phyloP scores from a whole-genome alignment of 75 land plant genomes.

The Isoetes taiwanensis region DNA sequence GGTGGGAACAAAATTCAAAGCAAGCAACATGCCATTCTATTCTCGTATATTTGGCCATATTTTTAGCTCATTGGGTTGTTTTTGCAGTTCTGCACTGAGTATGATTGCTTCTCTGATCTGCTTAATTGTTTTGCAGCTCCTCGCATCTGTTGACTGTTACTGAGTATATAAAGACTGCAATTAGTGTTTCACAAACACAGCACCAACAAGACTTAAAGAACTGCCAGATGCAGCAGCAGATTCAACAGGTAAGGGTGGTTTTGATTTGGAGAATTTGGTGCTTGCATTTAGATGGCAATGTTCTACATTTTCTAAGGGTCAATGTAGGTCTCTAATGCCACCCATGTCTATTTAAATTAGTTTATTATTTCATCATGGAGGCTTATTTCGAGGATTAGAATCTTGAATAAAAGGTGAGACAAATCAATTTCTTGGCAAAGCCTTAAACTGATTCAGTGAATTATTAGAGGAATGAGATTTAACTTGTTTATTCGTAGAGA shows the following conservation, averaged over 20 bases:
- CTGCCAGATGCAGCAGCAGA: conserved; percentile 25
- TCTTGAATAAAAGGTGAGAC: too few species aligned
- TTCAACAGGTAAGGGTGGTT: too few species aligned
- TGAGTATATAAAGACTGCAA: conserved; percentile 32
- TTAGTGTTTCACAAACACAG: conserved; percentile 23
- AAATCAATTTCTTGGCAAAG: too few species aligned
- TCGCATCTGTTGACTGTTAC: conserved; percentile 27
- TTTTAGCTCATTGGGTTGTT: not conserved
- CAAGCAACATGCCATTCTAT: too few species aligned
- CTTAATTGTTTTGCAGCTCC: conserved; percentile 19
- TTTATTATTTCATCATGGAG: not conserved
- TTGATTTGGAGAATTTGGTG: too few species aligned
- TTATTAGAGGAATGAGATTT: not conserved
- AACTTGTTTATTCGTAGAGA: too few species aligned
- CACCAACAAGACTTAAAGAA: conserved; percentile 19
- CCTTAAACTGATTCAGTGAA: not conserved
- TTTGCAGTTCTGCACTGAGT: not conserved
- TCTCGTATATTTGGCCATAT: not conserved
- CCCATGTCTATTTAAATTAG: not conserved
- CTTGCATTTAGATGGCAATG: conserved; percentile 20
- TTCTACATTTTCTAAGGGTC: conserved; percentile 5
- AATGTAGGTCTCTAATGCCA: not conserved
- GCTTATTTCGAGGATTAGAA: too few species aligned
- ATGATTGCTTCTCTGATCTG: not conserved
- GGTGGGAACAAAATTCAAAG: too few species aligned